Evolutionary conservation across 257 asterid genomes (phyloP), one percentile per base, ranked within the genome.

Genomic region (Scutellaria baicalensis): DNA sequence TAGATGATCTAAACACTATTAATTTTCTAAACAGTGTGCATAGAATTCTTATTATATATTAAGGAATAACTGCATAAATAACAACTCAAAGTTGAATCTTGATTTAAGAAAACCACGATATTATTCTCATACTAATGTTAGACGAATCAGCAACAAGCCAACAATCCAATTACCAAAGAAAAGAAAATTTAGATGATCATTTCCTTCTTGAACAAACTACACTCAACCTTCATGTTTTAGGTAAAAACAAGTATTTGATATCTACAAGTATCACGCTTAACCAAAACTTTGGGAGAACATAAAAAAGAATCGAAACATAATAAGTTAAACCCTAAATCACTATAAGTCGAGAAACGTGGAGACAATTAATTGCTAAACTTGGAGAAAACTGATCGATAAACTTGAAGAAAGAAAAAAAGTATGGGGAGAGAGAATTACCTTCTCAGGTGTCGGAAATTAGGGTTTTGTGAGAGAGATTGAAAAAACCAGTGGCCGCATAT

Each of bases 381-480:
- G 6, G 8, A n/a, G 5, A 43, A n/a, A 62, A 58, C 3, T 39
- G 8, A 48, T 3, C 10, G 40, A 20, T 17, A 38, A 4, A n/a
- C 17, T 5, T 3, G 12, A 5, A 38, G 6, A 1, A 17, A 17
- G 9, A 18, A 11, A 27, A 10, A 0, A 18, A 40, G 12, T 2
- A 11, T 5, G 44, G 56, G 16, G 13, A 6, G 44, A 35, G 62
- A 49, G 42, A 2, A 4, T 23, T 54, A 33, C 52, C 44, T 77
- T 59, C 12, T 9, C 51, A n/a, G 61, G 23, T 20, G 45, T 64
- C 48, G 31, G 9, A 16, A 62, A 55, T 72, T 68, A 77, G 82
- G 75, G 72, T 38, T 68, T 52, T 31, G 51, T 23, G 13, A 14
- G 3, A 66, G 64, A 55, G 77, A 71, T 71, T 38, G 52, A 48